phyloP scores from a whole-genome alignment of 768 basidiomycete species.

The Rhodosporidiobolus odoratus region DNA sequence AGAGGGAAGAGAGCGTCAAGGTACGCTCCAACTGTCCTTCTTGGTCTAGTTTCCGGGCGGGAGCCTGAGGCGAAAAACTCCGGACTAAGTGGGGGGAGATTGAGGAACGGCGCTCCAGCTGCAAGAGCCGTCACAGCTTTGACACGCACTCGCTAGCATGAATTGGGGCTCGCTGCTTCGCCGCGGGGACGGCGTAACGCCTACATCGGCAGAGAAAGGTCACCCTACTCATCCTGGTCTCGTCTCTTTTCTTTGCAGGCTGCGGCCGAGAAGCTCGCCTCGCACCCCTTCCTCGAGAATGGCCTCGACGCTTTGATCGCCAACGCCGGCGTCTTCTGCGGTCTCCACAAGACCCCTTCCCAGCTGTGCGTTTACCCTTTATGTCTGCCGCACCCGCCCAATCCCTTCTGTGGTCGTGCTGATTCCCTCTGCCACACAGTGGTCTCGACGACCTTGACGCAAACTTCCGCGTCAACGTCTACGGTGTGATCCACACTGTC shows the following conservation, averaged over 20 bases:
- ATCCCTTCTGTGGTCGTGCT: not conserved
- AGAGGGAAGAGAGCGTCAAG: conserved; percentile 43
- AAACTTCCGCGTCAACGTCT: conserved; percentile 46
- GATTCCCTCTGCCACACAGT: not conserved
- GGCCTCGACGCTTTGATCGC: conserved; percentile 25
- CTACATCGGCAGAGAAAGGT: too few species aligned
- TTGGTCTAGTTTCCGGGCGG: too few species aligned
- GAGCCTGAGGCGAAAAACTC: too few species aligned
- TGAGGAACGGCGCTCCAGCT: too few species aligned
- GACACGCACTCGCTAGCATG: too few species aligned
- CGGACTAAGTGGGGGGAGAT: too few species aligned
- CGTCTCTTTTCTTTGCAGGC: conserved; percentile 8
- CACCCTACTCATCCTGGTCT: not conserved
- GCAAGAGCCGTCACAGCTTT: too few species aligned
- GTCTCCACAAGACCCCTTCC: not conserved
- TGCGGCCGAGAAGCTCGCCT: conserved; percentile 28
- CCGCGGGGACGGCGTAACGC: too few species aligned
- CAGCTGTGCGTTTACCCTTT: not conserved
- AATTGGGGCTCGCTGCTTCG: too few species aligned
- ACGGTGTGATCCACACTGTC: conserved; percentile 47
- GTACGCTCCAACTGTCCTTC: conserved; percentile 35
- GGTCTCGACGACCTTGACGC: conserved; percentile 18
- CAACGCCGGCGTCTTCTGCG: conserved; percentile 31
- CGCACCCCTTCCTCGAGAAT: conserved; percentile 10
- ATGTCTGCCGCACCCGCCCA: too few species aligned